Evolutionary conservation across 176 grass and related monocot genomes (phyloP).

Genomic region (Oryza brachyantha): DNA sequence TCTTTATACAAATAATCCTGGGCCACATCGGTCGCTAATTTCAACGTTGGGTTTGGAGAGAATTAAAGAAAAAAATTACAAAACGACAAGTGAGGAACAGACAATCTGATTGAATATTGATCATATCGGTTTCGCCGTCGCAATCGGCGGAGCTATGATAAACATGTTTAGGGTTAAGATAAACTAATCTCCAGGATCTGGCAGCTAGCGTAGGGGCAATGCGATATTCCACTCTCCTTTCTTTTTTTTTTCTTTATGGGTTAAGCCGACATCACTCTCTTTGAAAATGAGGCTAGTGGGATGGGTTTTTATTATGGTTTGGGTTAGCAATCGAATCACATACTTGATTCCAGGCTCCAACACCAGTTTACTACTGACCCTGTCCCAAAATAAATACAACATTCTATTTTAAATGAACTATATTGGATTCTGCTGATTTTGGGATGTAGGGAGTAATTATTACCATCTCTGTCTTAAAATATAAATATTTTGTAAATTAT

Average conservation of each 20-base stretch:
- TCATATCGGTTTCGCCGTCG: constrained; percentile 19
- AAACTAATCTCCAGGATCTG: too few species aligned
- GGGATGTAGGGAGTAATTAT: too few species aligned
- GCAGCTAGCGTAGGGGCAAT: not conserved
- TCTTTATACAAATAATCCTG: not conserved
- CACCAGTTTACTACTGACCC: too few species aligned
- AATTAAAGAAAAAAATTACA: not conserved
- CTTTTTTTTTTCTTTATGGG: not conserved
- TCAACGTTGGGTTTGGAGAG: not conserved
- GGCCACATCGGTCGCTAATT: not conserved
- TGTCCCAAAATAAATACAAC: too few species aligned
- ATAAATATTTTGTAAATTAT: too few species aligned
- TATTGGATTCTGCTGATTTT: too few species aligned
- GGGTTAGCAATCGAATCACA: not conserved
- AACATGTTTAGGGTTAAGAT: not conserved
- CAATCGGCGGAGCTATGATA: not conserved
- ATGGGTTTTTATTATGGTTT: not conserved
- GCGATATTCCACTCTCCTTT: not conserved
- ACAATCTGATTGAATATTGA: too few species aligned
- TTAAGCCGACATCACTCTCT: not conserved
- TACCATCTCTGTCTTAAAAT: too few species aligned
- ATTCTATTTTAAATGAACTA: too few species aligned
- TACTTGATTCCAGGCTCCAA: too few species aligned
- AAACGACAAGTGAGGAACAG: too few species aligned
- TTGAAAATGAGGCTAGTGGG: not conserved